Conservation (phyloP, 805 yeast species). For the Lipomyces chichibuensis region DNA sequence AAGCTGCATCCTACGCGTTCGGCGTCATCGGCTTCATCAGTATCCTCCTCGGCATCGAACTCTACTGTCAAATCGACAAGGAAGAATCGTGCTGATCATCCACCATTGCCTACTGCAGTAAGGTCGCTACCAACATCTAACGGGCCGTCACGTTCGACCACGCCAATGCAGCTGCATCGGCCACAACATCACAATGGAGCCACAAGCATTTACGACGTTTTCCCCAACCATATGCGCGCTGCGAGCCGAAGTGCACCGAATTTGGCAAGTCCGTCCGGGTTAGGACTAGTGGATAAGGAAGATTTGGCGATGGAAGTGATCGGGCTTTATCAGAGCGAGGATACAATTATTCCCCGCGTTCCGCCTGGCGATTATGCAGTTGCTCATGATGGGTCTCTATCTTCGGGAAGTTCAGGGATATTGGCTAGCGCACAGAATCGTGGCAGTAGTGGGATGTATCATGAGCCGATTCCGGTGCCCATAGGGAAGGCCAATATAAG, state of each 20-base stretch:
- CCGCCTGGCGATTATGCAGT: neutral
- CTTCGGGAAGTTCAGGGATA: neutral
- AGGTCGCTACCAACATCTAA: neutral
- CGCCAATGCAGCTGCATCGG: neutral
- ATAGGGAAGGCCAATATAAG: neutral
- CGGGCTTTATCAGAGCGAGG: constrained; percentile 16
- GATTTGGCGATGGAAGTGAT: constrained; percentile 17
- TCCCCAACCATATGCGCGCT: constrained; percentile 6
- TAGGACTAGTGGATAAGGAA: constrained; percentile 2
- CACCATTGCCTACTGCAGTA: neutral
- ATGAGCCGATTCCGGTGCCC: constrained; percentile 1
- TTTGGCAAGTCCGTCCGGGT: constrained; percentile 3
- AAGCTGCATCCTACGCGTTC: neutral
- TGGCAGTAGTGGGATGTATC: constrained; percentile 3
- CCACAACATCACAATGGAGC: neutral
- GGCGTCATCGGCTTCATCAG: constrained; percentile 4
- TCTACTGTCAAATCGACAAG: neutral
- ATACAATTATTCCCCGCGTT: neutral
- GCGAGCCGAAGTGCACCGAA: constrained; percentile 17
- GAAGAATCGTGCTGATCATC: neutral
- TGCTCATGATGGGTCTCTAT: neutral
- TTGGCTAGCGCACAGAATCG: neutral
- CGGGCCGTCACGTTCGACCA: neutral
- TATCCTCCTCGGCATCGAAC: neutral
- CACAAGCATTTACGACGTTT: neutral